These are phyloP conservation scores for Candida dubliniensis DNA, from an alignment of 1,139 yeast species.

Conservation along the genomic window DNA sequence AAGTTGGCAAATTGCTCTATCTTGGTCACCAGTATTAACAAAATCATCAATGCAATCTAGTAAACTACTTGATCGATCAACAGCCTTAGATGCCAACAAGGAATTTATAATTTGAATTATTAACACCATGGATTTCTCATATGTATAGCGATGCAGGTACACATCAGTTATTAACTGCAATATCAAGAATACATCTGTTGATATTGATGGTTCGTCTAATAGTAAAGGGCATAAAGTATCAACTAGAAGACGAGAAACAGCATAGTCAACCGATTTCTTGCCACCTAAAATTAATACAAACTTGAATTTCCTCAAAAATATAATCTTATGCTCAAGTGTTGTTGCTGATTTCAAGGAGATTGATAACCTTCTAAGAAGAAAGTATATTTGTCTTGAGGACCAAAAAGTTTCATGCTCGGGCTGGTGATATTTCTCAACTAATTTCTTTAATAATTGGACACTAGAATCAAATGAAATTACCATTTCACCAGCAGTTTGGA, in stretches of 20 bases:
- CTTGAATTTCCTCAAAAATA: slow-evolving; percentile 40
- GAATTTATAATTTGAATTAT: slow-evolving; percentile 15
- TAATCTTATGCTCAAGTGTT: slow-evolving; percentile 22
- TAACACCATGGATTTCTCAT: slow-evolving; percentile 12
- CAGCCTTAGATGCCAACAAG: slow-evolving; percentile 11
- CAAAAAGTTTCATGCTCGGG: slow-evolving; percentile 28
- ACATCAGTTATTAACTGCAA: slow-evolving; percentile 4
- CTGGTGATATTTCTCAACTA: slow-evolving; percentile 20
- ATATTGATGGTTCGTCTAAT: slow-evolving; percentile 10
- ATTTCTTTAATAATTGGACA: slow-evolving; percentile 20
- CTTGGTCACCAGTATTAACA: slow-evolving; percentile 6
- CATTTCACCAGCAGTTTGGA: slow-evolving; percentile 11
- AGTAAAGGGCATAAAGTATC: slow-evolving; percentile 19
- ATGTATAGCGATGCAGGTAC: slow-evolving; percentile 9
- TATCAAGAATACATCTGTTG: slow-evolving; percentile 7
- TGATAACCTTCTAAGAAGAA: slow-evolving; percentile 37
- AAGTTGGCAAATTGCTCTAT: slow-evolving; percentile 14
- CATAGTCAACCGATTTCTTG: slow-evolving; percentile 12
- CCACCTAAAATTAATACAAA: slow-evolving; percentile 33
- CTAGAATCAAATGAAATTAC: slow-evolving; percentile 30
- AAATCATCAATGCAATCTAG: slow-evolving; percentile 13
- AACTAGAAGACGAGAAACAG: slow-evolving; percentile 23
- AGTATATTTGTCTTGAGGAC: slow-evolving; percentile 35
- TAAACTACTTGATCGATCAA: neutral
- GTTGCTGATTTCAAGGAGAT: slow-evolving; percentile 22